Conservation (phyloP, 495 filamentous ascomycete species). For the Xylaria grammica region DNA sequence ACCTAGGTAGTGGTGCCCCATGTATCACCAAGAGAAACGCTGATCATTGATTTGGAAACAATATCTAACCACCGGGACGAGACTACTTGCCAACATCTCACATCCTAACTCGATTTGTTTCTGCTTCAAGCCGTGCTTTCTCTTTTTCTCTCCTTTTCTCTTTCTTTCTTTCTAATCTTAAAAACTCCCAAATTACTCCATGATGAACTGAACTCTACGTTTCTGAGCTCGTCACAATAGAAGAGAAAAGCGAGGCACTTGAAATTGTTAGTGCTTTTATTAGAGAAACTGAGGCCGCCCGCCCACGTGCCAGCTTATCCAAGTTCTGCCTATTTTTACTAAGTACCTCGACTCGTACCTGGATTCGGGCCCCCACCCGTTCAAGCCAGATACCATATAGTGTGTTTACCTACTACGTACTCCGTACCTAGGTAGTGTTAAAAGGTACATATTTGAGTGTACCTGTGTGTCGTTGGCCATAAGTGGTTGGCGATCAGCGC, state of each 20-base stretch:
- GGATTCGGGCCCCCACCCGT: constrained; percentile 15
- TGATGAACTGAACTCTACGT: too few relatives aligned
- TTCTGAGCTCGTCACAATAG: constrained; percentile 1
- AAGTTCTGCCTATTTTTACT: constrained; percentile 11
- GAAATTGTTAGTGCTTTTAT: not conserved
- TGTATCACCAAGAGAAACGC: constrained; percentile 16
- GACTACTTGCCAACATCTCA: not conserved
- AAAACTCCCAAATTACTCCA: too few relatives aligned
- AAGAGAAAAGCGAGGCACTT: not conserved
- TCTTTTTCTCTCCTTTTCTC: too few relatives aligned
- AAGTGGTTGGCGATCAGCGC: constrained; percentile 13
- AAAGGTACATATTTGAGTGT: not conserved
- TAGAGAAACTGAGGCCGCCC: constrained; percentile 17
- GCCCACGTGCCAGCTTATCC: constrained; percentile 7
- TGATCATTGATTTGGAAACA: constrained; percentile 20
- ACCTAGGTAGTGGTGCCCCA: not conserved
- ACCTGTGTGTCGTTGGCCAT: constrained; percentile 11
- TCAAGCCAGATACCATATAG: not conserved
- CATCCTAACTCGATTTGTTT: not conserved
- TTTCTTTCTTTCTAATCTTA: too few relatives aligned
- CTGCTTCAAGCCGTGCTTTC: not conserved
- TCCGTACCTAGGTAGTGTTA: not conserved
- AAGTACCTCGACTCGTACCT: constrained; percentile 11
- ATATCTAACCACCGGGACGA: constrained; percentile 9
- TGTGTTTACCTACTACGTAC: too few relatives aligned